Percentiles rank a stretch among this genome's conserved stretches.
Conservation (phyloP, 805 yeast genomes). For the Starmerella stigmatis region DNA sequence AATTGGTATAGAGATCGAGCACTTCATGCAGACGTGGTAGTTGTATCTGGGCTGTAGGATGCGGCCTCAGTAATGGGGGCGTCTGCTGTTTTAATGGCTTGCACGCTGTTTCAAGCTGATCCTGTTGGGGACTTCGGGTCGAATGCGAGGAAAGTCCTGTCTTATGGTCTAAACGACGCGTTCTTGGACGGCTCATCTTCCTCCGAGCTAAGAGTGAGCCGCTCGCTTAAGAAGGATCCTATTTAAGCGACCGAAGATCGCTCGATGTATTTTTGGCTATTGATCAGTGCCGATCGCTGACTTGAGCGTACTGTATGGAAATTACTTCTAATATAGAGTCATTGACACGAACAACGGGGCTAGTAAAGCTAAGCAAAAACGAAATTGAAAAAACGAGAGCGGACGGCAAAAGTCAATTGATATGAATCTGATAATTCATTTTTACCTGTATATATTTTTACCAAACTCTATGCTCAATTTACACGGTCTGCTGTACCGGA, state of each 20-base stretch:
- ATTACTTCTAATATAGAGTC: no score
- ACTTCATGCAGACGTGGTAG: conserved; percentile 1
- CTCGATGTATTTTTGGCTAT: neutral
- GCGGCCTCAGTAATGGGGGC: neutral
- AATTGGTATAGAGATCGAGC: neutral
- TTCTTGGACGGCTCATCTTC: neutral
- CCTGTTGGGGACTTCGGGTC: neutral
- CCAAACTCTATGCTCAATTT: no score
- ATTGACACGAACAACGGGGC: no score
- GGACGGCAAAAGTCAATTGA: no score
- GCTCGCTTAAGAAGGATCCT: neutral
- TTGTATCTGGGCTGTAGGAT: neutral
- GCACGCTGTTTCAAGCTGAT: no score
- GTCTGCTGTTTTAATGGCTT: no score
- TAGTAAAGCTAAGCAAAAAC: no score
- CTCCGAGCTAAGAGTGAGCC: neutral
- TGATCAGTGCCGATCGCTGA: conserved; percentile 5
- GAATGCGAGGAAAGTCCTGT: neutral
- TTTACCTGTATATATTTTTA: no score
- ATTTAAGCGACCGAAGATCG: neutral
- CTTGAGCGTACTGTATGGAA: neutral
- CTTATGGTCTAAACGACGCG: neutral
- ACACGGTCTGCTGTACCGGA: no score
- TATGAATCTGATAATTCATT: no score
- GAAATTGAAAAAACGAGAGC: no score